Conservation (phyloP, 352 stramenopile genomes). For the Blastocystis sp. region DNA sequence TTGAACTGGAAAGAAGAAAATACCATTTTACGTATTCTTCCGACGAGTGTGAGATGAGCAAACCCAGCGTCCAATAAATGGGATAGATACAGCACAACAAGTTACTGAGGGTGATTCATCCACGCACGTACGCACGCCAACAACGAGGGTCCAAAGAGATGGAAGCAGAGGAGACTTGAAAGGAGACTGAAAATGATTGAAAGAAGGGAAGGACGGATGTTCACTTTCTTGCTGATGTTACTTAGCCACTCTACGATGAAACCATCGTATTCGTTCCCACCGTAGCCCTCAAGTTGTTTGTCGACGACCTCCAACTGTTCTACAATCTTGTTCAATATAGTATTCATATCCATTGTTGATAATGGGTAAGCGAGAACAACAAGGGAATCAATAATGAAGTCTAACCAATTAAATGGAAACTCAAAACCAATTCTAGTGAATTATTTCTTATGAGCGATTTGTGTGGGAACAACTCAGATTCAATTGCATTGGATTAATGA, state of each 20-base stretch:
- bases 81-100: constrained; percentile 1
- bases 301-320: constrained; percentile 6
- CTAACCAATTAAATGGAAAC: neutral
- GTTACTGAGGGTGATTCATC: neutral
- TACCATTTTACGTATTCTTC: constrained; percentile 33
- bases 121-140: neutral
- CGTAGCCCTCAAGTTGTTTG: constrained; percentile 1
- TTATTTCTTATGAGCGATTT: no score
- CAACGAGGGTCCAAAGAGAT: constrained; percentile 23
- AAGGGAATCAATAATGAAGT: neutral
- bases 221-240: constrained; percentile 23
- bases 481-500: no score
- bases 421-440: neutral
- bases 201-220: constrained; percentile 25
- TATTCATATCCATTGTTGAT: no score
- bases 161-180: neutral
- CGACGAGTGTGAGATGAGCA: neutral
- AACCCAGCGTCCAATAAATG: neutral
- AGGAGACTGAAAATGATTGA: neutral
- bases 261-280: neutral
- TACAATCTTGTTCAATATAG: constrained; percentile 39
- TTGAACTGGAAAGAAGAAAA: neutral
- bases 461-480: no score
- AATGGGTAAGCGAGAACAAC: neutral
- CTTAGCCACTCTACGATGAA: neutral